These are phyloP conservation scores for Catharanthus roseus DNA, from an alignment of 257 asterid species.

Conservation along the genomic window DNA sequence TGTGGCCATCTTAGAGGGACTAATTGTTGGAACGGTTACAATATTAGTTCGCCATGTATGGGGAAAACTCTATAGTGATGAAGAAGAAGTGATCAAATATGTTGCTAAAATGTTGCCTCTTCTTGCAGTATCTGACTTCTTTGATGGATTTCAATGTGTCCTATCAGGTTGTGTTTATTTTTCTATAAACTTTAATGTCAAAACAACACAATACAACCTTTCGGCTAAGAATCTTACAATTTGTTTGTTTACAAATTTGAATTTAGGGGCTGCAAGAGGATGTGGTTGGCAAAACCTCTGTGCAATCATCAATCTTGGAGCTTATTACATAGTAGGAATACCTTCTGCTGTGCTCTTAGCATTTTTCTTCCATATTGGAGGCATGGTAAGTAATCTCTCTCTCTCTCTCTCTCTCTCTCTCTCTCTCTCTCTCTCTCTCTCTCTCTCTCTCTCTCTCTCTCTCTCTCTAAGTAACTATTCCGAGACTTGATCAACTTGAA, in stretches of 20 bases:
- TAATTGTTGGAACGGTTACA: constrained; percentile 32
- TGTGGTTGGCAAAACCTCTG: constrained; percentile 74
- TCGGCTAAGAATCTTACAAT: not conserved
- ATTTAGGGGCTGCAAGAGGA: constrained; percentile 73
- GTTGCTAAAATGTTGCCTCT: constrained; percentile 62
- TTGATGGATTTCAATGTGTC: constrained; percentile 80
- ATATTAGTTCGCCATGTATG: constrained; percentile 45
- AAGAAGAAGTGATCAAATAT: constrained; percentile 50
- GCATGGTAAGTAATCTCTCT: constrained; percentile 46
- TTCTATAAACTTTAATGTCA: not conserved
- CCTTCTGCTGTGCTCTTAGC: constrained; percentile 56
- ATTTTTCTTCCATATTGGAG: constrained; percentile 48
- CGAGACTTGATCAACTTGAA: not conserved
- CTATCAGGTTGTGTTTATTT: constrained; percentile 50
- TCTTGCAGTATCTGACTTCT: constrained; percentile 60
- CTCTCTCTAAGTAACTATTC: not conserved
- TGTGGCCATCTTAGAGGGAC: constrained; percentile 48
- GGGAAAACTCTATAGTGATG: constrained; percentile 67
- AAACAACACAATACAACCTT: not conserved
- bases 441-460: constrained; percentile 3
- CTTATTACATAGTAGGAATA: constrained; percentile 56
- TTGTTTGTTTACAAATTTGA: not conserved
- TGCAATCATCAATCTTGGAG: constrained; percentile 60
- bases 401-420: not conserved
- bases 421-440: not conserved